phyloP scores from a whole-genome alignment of 179 eudicot genomes.

The Vitellaria paradoxa region DNA sequence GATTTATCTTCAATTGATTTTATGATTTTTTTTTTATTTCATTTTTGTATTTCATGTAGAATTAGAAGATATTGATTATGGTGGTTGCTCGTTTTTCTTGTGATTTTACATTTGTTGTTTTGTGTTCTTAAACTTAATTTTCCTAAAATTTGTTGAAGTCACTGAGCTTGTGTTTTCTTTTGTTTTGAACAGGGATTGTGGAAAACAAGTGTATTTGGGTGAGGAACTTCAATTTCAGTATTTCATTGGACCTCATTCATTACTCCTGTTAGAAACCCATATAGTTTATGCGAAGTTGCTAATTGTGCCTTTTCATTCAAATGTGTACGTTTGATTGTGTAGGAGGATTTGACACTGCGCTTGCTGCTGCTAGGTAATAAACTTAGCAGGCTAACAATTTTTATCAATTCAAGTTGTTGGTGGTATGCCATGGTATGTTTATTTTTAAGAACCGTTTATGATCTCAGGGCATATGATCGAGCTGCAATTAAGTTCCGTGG shows the following conservation, averaged over 20 bases:
- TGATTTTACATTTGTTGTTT: background rate
- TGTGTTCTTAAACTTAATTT: background rate
- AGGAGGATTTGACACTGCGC: slow-evolving; percentile 82
- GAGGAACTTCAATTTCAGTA: slow-evolving; percentile 7
- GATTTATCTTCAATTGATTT: background rate
- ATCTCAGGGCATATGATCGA: slow-evolving; percentile 23
- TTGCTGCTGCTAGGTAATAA: slow-evolving; percentile 70
- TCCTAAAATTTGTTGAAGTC: background rate
- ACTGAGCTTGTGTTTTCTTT: background rate
- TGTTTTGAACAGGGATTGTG: slow-evolving; percentile 33
- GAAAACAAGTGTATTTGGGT: slow-evolving; percentile 41
- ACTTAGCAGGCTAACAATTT: background rate
- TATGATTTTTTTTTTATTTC: background rate
- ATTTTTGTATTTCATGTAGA: background rate
- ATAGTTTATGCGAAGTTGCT: background rate
- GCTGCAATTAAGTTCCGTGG: slow-evolving; percentile 38
- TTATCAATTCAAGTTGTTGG: slow-evolving; percentile 4
- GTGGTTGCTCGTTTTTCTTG: background rate
- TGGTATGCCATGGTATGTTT: background rate
- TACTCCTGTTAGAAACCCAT: background rate
- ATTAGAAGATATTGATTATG: background rate
- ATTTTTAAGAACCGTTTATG: background rate
- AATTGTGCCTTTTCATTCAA: background rate
- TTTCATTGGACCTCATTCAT: background rate
- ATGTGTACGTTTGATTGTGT: slow-evolving; percentile 5